Evolutionary conservation across 306 rosid species (phyloP).

Genomic region (Quercus robur): DNA sequence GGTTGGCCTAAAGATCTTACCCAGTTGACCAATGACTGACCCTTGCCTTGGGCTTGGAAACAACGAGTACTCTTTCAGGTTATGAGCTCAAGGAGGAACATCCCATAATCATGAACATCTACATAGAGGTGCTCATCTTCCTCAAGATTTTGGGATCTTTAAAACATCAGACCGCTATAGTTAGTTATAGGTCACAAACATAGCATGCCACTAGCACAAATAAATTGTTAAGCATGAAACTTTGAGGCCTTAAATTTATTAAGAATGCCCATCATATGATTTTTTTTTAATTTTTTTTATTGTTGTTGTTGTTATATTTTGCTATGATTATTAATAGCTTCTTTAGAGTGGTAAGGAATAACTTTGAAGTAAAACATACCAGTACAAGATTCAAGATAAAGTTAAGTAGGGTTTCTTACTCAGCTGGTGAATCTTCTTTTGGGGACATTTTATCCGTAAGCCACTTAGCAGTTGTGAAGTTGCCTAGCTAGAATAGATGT

Average conservation of each 20-base stretch:
- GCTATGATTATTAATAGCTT: neutral
- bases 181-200: no score
- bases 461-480: constrained; percentile 18
- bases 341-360: neutral
- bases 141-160: constrained; percentile 5
- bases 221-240: no score
- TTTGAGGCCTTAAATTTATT: no score
- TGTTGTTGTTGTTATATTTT: neutral
- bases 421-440: neutral
- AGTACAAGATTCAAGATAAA: neutral
- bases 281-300: neutral
- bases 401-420: constrained; percentile 6
- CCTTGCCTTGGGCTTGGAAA: constrained; percentile 9
- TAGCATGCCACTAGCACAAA: neutral
- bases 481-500: constrained; percentile 6
- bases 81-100: constrained; percentile 27
- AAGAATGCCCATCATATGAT: neutral
- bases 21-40: constrained; percentile 19
- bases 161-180: neutral
- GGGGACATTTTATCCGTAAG: neutral
- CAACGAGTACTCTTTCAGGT: constrained; percentile 4
- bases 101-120: constrained; percentile 23
- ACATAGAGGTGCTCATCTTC: constrained; percentile 2
- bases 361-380: neutral
- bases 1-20: constrained; percentile 20